Evolutionary conservation across 108 stramenopile species (phyloP), one percentile per base, ranked within the genome.

Genomic region (Cyclostephanos invisitatus): DNA sequence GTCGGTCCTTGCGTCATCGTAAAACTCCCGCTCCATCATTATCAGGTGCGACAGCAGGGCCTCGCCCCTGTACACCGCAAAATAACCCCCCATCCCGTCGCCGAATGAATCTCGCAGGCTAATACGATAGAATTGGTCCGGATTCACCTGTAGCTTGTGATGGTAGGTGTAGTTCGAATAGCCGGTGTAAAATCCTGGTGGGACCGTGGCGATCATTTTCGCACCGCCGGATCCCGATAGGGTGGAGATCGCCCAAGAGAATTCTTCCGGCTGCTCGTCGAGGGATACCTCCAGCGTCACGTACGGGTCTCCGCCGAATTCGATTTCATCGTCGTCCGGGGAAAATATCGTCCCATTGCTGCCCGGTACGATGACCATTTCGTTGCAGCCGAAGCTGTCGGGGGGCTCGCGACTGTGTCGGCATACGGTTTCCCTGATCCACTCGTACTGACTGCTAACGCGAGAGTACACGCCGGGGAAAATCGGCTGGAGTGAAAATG

Each of bases 381-480:
- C 62, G n/a, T 68, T 40, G 51, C 76, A 77, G 42, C 42, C 51
- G 44, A 77, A 77, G 29, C 49, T 73, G 37, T 61, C 66, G 17
- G 81, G 76, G 18, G 81, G 64, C 5, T 17, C n/a, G 14, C 18
- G 20, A 53, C 81, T 82, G 40, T 78, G 71, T 9, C 64, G 46
- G 47, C 89, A 87, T 4, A 87, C 84, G 7, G 47, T 73, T 37
- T 84, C 73, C 24, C 68, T 66, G 15, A 90, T 90, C 89, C 89
- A 90, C 8, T 84, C 78, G 51, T 81, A 84, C 63, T 78, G 70
- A 62, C 77, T 70, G 48, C 83, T 84, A 14, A 87, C 63, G 10
- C 86, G 77, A 42, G 85, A 50, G 54, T 90, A 90, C 0, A 90
- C 81, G 12, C 89, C 89, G 8, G 86, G 84, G 69, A 76, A 83